Evolutionary conservation across 805 yeast species (phyloP).

Genomic region (Hanseniaspora thailandica): DNA sequence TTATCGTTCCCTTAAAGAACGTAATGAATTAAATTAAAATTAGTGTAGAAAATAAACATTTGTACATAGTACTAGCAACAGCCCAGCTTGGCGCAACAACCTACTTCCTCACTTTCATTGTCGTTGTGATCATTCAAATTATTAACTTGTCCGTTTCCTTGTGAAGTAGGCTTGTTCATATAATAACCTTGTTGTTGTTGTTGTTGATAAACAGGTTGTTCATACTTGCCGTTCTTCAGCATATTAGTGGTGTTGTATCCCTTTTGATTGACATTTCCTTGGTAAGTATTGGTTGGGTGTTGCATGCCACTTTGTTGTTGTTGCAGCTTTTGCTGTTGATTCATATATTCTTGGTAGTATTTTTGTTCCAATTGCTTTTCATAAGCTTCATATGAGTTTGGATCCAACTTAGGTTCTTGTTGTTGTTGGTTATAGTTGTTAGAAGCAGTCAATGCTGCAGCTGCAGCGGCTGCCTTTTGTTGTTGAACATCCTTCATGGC

Average conservation of each 20-base stretch:
- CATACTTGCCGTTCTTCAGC: not conserved
- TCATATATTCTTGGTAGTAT: slow-evolving; percentile 27
- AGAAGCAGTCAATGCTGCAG: slow-evolving; percentile 18
- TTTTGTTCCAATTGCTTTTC: slow-evolving; percentile 30
- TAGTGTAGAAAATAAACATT: no score
- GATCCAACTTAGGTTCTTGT: slow-evolving; percentile 28
- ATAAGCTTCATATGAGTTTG: slow-evolving; percentile 33
- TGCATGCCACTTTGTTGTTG: slow-evolving; percentile 16
- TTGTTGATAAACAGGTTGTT: not conserved
- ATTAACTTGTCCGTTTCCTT: not conserved
- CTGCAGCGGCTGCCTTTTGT: slow-evolving; percentile 22
- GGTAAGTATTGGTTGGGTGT: slow-evolving; percentile 2
- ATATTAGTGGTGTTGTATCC: not conserved
- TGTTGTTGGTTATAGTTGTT: slow-evolving; percentile 15
- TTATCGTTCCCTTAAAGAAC: no score
- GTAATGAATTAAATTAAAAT: not conserved
- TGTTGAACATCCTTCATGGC: slow-evolving; percentile 23
- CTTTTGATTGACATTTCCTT: slow-evolving; percentile 14
- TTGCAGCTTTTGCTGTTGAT: slow-evolving; percentile 19
- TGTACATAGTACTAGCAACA: slow-evolving; percentile 22
- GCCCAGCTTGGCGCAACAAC: slow-evolving; percentile 28
- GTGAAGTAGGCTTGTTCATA: not conserved
- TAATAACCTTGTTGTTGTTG: slow-evolving; percentile 14
- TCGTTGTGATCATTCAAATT: slow-evolving; percentile 15
- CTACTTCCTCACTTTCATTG: slow-evolving; percentile 22